A percentile compares a stretch with the other conserved stretches of the same genome.
Evolutionary conservation across 345 rosid species (phyloP).

Genomic region (Dipteronia dyeriana): DNA sequence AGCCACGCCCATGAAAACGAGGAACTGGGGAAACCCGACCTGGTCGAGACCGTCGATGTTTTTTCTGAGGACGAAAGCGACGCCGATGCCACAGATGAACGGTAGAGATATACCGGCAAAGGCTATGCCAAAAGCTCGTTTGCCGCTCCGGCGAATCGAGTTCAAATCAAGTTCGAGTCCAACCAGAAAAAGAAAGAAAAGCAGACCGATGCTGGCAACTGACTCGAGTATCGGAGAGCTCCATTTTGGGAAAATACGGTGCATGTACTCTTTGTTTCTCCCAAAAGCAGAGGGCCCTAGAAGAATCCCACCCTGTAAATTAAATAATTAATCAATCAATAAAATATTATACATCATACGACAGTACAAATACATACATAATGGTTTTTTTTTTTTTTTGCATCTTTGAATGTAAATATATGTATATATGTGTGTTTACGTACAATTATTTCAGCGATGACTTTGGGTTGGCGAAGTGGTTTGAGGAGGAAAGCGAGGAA

Average conservation of each 20-base stretch:
- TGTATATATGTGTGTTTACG: slow-evolving; percentile 12
- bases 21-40: slow-evolving; percentile 63
- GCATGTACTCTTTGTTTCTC: slow-evolving; percentile 47
- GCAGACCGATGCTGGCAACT: slow-evolving; percentile 77
- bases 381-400: background rate
- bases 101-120: slow-evolving; percentile 72
- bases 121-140: slow-evolving; percentile 71
- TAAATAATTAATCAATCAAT: background rate
- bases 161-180: slow-evolving; percentile 81
- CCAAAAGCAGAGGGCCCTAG: slow-evolving; percentile 85
- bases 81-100: slow-evolving; percentile 65
- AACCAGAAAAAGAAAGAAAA: slow-evolving; percentile 88
- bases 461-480: slow-evolving; percentile 93
- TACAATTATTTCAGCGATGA: slow-evolving; percentile 90
- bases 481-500: slow-evolving; percentile 70
- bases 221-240: slow-evolving; percentile 73
- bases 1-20: slow-evolving; percentile 90
- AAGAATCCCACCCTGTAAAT: slow-evolving; percentile 72
- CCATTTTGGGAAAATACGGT: slow-evolving; percentile 66
- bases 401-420: background rate
- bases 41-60: slow-evolving; percentile 42
- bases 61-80: slow-evolving; percentile 55
- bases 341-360: background rate
- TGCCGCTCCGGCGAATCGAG: slow-evolving; percentile 67
- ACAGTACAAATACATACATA: background rate